Base-by-base conservation (phyloP, 1,284 basidiomycete genomes). In the Laetiporus sulphureus region DNA sequence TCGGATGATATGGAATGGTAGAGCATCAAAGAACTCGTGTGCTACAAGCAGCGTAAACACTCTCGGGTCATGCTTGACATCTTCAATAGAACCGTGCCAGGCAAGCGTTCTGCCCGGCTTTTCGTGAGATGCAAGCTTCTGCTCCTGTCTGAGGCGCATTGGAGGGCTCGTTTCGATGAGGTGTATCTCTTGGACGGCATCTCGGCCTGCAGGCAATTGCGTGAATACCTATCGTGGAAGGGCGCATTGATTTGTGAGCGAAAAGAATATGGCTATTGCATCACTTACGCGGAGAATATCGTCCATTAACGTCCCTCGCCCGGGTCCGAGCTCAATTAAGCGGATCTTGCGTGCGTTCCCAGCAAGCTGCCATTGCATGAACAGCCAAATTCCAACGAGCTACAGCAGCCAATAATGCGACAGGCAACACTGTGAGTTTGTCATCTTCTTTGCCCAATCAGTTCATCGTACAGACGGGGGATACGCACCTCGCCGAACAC, bases 21-120 rank as follows among this genome's bases (percentile, higher is more conserved):
- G 71, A 0, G 95, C 95, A 58, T 99, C 96, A 50, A 99, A 98
- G 65, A 99, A 97, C 59, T 99, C 96, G 61, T 99, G 95, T 0
- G 95, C 96, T 5, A 97, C 67, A 16, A 96, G 62, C 68, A 97
- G 82, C 0, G 92, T 96, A 61, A 84, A 98, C 31, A 65, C 68
- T 13, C 77, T 72, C 23, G 68, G 59, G 44, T 69, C 67, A 27
- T 49, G 63, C 0, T 73, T 63, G 0, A 98, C 66, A 25, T 86
- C 77, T 25, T 87, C 79, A 5, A 95, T 62, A 0, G 75, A 69
- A 40, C 87, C 76, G 54, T 87, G 79, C 91, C 93, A 99, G 10
- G 72, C 57, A 11, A 93, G 40, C 30, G 58, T 55, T 56, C 62
- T 65, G 18, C 59, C 63, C 8, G 52, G 50, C 38, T 58, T 49